Conservation (phyloP, 179 eudicot genomes). For the Nepenthes alata region DNA sequence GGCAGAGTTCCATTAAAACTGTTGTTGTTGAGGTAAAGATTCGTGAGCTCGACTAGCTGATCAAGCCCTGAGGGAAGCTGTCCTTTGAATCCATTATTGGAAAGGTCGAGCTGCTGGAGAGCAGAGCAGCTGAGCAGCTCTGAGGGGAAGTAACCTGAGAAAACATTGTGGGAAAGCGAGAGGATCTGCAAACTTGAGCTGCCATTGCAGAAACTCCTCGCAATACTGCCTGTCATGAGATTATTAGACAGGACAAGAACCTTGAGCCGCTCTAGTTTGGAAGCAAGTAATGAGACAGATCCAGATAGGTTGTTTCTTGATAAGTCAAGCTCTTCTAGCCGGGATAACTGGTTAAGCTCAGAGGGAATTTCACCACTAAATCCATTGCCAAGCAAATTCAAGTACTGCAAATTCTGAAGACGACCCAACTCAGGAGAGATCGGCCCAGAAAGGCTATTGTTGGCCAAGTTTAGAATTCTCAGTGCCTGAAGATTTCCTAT, state of each 20-base stretch:
- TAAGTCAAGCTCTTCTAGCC: conserved; percentile 43
- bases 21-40: conserved; percentile 79
- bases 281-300: conserved; percentile 22
- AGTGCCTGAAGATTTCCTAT: conserved; percentile 40
- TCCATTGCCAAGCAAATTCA: conserved; percentile 59
- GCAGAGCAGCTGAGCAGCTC: conserved; percentile 45
- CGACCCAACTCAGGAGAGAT: conserved; percentile 41
- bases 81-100: conserved; percentile 50
- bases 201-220: conserved; percentile 29
- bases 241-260: conserved; percentile 48
- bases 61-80: conserved; percentile 43
- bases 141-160: conserved; percentile 54
- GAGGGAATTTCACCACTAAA: conserved; percentile 54
- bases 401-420: conserved; percentile 42
- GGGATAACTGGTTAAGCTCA: conserved; percentile 38
- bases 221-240: conserved; percentile 33
- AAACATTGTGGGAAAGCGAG: conserved; percentile 38
- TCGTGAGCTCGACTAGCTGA: conserved; percentile 44
- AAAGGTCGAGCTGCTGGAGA: conserved; percentile 56
- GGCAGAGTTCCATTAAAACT: conserved; percentile 59
- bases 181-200: conserved; percentile 30
- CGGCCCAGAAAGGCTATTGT: conserved; percentile 51
- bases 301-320: conserved; percentile 67
- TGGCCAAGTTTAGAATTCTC: conserved; percentile 57
- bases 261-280: conserved; percentile 42